Conservation (phyloP, 2,329 filamentous ascomycete genomes). For the Paraphaeosphaeria sporulosa region DNA sequence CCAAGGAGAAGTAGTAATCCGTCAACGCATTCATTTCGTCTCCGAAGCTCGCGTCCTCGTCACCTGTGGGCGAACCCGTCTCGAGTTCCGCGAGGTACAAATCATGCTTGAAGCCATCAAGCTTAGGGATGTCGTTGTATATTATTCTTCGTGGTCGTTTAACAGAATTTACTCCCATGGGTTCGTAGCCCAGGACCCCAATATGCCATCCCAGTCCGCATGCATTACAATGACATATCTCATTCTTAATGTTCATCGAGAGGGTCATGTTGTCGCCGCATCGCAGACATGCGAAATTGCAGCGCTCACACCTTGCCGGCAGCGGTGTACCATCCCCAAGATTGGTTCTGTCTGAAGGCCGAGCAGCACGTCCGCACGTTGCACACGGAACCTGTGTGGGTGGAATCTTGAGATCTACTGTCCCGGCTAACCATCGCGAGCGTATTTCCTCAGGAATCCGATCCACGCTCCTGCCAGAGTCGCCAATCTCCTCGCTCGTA, state of each 20-base stretch:
- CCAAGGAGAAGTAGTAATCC: constrained; percentile 41
- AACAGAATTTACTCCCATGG: constrained; percentile 23
- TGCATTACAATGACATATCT: constrained; percentile 34
- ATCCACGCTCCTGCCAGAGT: constrained; percentile 49
- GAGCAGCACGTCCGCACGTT: constrained; percentile 42
- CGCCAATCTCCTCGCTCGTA: constrained; percentile 48
- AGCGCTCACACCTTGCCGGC: constrained; percentile 48
- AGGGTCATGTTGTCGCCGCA: constrained; percentile 38
- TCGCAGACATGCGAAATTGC: constrained; percentile 52
- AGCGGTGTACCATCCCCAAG: not conserved
- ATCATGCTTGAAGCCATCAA: constrained; percentile 24
- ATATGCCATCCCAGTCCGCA: constrained; percentile 48
- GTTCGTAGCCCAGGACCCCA: constrained; percentile 51
- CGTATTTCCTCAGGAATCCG: constrained; percentile 53
- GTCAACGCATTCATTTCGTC: constrained; percentile 47
- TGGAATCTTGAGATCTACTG: constrained; percentile 14
- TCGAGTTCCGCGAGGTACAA: constrained; percentile 16
- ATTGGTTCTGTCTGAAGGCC: constrained; percentile 13
- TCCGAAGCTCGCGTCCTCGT: constrained; percentile 30
- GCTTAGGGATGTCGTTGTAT: constrained; percentile 17
- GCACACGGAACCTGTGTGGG: constrained; percentile 45
- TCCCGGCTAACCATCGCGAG: constrained; percentile 31
- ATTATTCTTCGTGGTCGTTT: not conserved
- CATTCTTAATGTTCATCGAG: constrained; percentile 17
- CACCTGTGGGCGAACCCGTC: constrained; percentile 20